These are phyloP conservation scores for Fusarium sublunatum DNA, from an alignment of 2,329 filamentous ascomycete species.

Conservation along the genomic window DNA sequence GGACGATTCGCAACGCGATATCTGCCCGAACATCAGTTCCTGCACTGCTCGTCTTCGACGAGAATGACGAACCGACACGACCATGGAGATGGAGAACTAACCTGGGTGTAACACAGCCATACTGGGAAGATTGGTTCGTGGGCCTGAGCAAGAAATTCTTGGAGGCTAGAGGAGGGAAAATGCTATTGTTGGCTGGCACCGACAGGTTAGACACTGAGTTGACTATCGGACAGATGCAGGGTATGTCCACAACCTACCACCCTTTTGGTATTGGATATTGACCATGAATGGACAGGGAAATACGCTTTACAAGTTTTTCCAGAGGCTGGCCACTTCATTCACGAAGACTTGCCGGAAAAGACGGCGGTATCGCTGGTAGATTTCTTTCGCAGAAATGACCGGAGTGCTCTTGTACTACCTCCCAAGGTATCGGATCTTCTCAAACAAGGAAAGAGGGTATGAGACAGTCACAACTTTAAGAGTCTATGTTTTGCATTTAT, in stretches of 20 bases:
- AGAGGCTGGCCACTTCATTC: conserved; percentile 94
- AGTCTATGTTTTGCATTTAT: conserved; percentile 6
- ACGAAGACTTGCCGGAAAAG: conserved; percentile 93
- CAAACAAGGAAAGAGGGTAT: conserved; percentile 70
- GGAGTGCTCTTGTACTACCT: conserved; percentile 84
- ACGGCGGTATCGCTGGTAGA: conserved; percentile 87
- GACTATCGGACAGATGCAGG: conserved; percentile 98
- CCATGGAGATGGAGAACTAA: conserved; percentile 90
- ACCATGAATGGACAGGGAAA: conserved; percentile 69
- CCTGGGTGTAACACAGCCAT: conserved; percentile 83
- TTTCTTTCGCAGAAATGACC: conserved; percentile 92
- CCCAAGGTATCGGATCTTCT: conserved; percentile 87
- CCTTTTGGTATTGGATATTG: conserved; percentile 14
- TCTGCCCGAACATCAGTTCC: conserved; percentile 93
- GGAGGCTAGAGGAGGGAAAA: conserved; percentile 81
- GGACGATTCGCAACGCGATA: conserved; percentile 83
- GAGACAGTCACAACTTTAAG: conserved; percentile 17
- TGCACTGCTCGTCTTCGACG: conserved; percentile 71
- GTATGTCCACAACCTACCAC: conserved; percentile 56
- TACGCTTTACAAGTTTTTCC: conserved; percentile 96
- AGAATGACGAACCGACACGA: conserved; percentile 52
- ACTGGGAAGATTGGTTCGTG: conserved; percentile 94
- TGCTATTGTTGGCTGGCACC: conserved; percentile 87
- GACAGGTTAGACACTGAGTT: conserved; percentile 91
- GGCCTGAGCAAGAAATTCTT: conserved; percentile 91